Base-by-base conservation (phyloP, 1,284 basidiomycete genomes). In the Naganishia albida region DNA sequence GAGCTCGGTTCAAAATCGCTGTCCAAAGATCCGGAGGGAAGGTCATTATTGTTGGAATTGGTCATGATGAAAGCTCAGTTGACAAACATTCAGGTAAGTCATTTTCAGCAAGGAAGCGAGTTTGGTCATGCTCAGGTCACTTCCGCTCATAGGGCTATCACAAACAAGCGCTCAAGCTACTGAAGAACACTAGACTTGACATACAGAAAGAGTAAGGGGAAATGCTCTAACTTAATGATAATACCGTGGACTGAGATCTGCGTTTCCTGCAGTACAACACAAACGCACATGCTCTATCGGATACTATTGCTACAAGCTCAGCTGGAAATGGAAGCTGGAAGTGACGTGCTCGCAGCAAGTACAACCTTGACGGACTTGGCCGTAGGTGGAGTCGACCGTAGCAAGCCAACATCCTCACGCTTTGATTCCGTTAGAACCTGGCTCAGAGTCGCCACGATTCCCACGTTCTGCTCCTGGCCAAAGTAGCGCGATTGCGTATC, bases 131-230 rank as follows among this genome's bases (percentile, higher is more conserved):
- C 13, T 16, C 26, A 13, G 25, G 13, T 39, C 13, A 18, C 26
- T 23, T 30, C 30, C 30, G 26, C 13, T 8, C 15, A 7, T 20
- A 60, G 56, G 56, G 56, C 8, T 60, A 60, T 60, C 56, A 60
- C 16, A 42, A 42, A 34, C 56, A 60, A 60, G 56, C 56, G 3
- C 57, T 65, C 12, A 65, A 59, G 26, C 43, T 49, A 18, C 46
- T 65, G 42, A 57, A 54, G 30, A 65, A 28, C n/a, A 44, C 43
- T 23, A 62, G 42, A n/a, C 42, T 42, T 3, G 49, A 38, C 26
- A 65, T 65, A 8, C 56, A 60, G 38, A 65, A 65, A 42, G 64
- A 65, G 64, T 65, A 28, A 60, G 64, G 51, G 52, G 6, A 20
- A 34, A 34, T 13, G 39, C 30, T 8, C 3, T 13, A 28, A 7